Percentiles rank a stretch among this genome's conserved stretches.
Conservation (phyloP, 2,329 filamentous ascomycete species). For the Curvularia sp. region DNA sequence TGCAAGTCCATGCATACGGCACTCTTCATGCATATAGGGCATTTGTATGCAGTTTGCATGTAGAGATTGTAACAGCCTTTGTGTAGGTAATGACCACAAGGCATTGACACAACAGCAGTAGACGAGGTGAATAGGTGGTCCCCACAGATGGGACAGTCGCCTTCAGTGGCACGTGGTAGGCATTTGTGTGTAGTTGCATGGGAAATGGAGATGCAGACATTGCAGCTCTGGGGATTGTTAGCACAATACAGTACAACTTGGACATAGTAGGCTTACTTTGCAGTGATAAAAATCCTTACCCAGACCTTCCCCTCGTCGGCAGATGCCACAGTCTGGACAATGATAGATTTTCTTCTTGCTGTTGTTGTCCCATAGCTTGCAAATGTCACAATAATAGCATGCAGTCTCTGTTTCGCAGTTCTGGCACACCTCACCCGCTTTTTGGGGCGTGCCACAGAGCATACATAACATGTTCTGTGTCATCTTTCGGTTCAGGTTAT, state of each 20-base stretch:
- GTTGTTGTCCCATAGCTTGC: slow-evolving; percentile 97
- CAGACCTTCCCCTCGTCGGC: slow-evolving; percentile 84
- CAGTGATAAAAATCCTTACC: slow-evolving; percentile 98
- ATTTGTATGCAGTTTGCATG: slow-evolving; percentile 90
- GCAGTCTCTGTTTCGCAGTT: slow-evolving; percentile 79
- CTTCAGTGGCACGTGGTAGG: slow-evolving; percentile 79
- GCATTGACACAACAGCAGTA: slow-evolving; percentile 88
- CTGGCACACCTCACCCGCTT: slow-evolving; percentile 77
- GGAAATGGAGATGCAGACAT: slow-evolving; percentile 90
- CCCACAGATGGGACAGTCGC: slow-evolving; percentile 94
- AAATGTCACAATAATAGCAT: slow-evolving; percentile 91
- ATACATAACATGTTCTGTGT: slow-evolving; percentile 98
- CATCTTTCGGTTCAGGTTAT: slow-evolving; percentile 78
- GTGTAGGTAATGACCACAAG: slow-evolving; percentile 95
- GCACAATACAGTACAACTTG: slow-evolving; percentile 1
- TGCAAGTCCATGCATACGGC: slow-evolving; percentile 97
- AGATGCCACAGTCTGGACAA: slow-evolving; percentile 95
- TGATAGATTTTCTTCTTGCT: slow-evolving; percentile 92
- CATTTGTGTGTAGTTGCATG: slow-evolving; percentile 88
- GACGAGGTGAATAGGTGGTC: slow-evolving; percentile 96
- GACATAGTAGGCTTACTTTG: slow-evolving; percentile 70
- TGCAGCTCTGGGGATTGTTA: slow-evolving; percentile 64
- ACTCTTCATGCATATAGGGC: slow-evolving; percentile 94
- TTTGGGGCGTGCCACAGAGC: slow-evolving; percentile 86
- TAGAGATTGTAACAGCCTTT: slow-evolving; percentile 86